Base-by-base conservation (phyloP, 192 early-diverging fungal species). In the Phycomyces nitens region DNA sequence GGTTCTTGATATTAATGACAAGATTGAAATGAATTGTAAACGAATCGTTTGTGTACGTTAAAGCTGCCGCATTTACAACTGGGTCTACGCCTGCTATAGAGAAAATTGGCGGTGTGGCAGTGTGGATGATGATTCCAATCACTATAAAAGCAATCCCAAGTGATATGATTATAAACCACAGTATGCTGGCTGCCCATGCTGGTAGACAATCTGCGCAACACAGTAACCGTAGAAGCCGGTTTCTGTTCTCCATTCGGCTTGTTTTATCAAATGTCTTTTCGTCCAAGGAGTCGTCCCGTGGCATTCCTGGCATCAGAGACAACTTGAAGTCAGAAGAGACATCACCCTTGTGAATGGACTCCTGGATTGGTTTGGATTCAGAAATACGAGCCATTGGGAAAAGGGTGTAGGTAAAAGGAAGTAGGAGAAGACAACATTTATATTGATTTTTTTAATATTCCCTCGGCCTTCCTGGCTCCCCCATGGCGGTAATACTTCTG, bases 1-100 rank as follows among this genome's bases (percentile, higher is more conserved):
- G 76, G 56, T 78, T 78, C 16, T 50, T 57, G 53, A 78, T 73
- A 5, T 68, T 44, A 23, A 78, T 74, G 16, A 65, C 40, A 40
- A 65, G 47, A 1, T 39, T 47, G 12, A 74, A 50, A 21, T 62
- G 66, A 50, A 78, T 70, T 8, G 34, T 38, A 27, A 56, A 38
- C 11, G 55, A 34, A 38, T 56, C 27, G n/a, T 38, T 38, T 29
- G 55, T 38, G 10, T 38, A 56, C 11, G 55, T 21, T 16, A 56
- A 21, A 34, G 29, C 27, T 56, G 55, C 29, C 20, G 26, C 10
- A 27, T 56, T 29, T 18, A 14, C 34, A 20, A 50, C 16, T 11
- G 34, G n/a, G 5, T 18, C 39, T 9, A 56, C 55, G 39, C 9
- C 55, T 56, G 34, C 55, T 20, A 56, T 21, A 38, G 29, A 27